phyloP scores from a whole-genome alignment of 306 rosid species.

The Lotus japonicus region DNA sequence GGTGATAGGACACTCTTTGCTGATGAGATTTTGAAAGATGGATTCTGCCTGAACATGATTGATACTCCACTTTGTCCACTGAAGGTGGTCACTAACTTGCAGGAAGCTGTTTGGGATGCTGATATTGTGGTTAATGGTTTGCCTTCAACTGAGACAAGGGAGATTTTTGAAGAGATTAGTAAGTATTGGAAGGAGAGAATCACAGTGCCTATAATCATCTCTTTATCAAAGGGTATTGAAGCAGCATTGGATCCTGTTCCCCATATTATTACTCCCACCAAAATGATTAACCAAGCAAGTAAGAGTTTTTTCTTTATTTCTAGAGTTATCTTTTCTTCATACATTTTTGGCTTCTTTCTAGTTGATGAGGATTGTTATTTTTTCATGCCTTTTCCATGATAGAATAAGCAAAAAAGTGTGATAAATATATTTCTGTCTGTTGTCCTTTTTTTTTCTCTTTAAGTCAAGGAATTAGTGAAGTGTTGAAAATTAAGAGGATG shows the following conservation, averaged over 20 bases:
- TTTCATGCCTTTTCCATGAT: too few species aligned
- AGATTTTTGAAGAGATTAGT: conserved; percentile 83
- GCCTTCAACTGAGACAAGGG: conserved; percentile 88
- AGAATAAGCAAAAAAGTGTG: not conserved
- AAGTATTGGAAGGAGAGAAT: conserved; percentile 87
- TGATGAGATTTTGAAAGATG: conserved; percentile 90
- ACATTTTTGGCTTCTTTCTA: conserved; percentile 1
- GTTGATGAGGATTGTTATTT: too few species aligned
- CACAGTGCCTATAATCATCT: conserved; percentile 71
- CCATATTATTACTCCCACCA: conserved; percentile 83
- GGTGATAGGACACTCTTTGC: conserved; percentile 81
- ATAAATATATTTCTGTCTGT: not conserved
- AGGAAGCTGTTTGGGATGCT: conserved; percentile 98
- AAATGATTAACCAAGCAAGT: conserved; percentile 83
- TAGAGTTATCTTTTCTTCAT: not conserved
- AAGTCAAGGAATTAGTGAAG: not conserved
- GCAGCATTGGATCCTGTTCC: conserved; percentile 87
- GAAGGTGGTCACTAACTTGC: conserved; percentile 91
- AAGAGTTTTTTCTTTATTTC: conserved; percentile 26
- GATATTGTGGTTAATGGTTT: conserved; percentile 91
- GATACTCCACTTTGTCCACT: conserved; percentile 87
- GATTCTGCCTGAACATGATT: conserved; percentile 89
- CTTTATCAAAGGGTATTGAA: conserved; percentile 82
- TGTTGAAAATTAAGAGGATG: not conserved
- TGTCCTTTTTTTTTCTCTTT: not conserved